Conservation (phyloP, 2,329 filamentous ascomycete genomes). For the Laburnicola sp. region DNA sequence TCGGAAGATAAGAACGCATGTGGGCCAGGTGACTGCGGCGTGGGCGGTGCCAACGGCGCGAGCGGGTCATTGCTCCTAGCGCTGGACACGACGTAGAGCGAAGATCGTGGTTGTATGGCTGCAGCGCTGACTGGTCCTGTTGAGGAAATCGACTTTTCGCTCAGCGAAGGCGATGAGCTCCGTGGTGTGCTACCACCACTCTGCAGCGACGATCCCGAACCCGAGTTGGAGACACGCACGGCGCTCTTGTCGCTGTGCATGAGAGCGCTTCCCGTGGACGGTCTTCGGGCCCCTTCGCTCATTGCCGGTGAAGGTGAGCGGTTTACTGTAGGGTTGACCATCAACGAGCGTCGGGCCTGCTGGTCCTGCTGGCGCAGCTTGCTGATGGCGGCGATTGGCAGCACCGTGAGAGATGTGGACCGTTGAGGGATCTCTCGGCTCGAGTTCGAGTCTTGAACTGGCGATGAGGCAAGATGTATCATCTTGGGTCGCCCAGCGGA, state of each 20-base stretch:
- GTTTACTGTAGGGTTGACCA: conserved; percentile 22
- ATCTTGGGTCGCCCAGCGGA: conserved; percentile 45
- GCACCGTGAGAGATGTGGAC: conserved; percentile 39
- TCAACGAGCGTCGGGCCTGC: conserved; percentile 32
- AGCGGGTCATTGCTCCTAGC: conserved; percentile 24
- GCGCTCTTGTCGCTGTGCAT: conserved; percentile 25
- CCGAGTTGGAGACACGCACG: conserved; percentile 25
- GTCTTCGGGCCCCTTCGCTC: conserved; percentile 26
- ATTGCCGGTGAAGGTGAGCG: conserved; percentile 30
- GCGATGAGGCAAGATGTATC: conserved; percentile 37
- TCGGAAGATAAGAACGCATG: conserved; percentile 46
- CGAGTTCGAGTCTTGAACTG: conserved; percentile 10
- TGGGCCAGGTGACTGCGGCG: conserved; percentile 33
- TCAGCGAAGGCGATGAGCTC: conserved; percentile 29
- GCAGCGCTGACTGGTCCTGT: conserved; percentile 28
- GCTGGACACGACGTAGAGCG: conserved; percentile 29
- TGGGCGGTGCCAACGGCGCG: conserved; percentile 31
- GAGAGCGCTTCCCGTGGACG: conserved; percentile 15
- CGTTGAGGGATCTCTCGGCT: conserved; percentile 24
- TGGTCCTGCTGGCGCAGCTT: conserved; percentile 34
- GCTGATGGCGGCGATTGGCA: conserved; percentile 34
- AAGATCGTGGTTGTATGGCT: conserved; percentile 27
- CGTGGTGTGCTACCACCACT: conserved; percentile 26
- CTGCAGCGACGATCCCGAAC: conserved; percentile 26
- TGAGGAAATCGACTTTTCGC: conserved; percentile 17